Evolutionary conservation across 2,329 filamentous ascomycete genomes (phyloP).

Genomic region (Ophiostoma populinum): DNA sequence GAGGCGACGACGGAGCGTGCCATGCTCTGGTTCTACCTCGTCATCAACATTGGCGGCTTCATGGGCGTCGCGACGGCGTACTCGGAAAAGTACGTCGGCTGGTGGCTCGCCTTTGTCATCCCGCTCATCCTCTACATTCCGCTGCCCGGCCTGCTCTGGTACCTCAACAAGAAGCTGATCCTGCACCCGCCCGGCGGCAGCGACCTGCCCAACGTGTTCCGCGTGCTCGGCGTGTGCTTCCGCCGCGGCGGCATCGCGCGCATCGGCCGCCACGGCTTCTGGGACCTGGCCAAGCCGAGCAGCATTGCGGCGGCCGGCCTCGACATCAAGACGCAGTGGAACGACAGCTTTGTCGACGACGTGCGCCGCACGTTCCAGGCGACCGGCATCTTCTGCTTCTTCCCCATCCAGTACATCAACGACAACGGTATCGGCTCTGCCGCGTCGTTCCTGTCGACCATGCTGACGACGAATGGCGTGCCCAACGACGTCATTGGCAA

Average conservation of each 20-base stretch:
- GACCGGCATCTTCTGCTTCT: constrained; percentile 49
- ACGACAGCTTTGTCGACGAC: constrained; percentile 20
- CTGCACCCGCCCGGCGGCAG: constrained; percentile 27
- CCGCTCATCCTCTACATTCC: constrained; percentile 30
- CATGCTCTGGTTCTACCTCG: constrained; percentile 47
- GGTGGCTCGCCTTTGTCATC: constrained; percentile 49
- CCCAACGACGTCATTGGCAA: constrained; percentile 65
- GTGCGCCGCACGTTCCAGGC: constrained; percentile 49
- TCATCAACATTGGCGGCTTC: constrained; percentile 55
- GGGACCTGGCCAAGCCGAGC: constrained; percentile 53
- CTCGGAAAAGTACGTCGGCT: constrained; percentile 53
- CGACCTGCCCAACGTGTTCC: constrained; percentile 26
- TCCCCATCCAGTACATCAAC: constrained; percentile 27
- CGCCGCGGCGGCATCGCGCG: constrained; percentile 21
- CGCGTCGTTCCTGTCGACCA: constrained; percentile 28
- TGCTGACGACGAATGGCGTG: constrained; percentile 40
- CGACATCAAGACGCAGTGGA: constrained; percentile 35
- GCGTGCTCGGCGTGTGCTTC: constrained; percentile 22
- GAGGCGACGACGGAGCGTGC: constrained; percentile 50
- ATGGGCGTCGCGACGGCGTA: constrained; percentile 51
- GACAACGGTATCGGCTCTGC: constrained; percentile 33
- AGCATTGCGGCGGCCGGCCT: constrained; percentile 26
- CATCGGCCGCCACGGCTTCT: constrained; percentile 33
- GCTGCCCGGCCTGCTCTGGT: constrained; percentile 24
- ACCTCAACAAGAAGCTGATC: constrained; percentile 24